Evolutionary conservation across 2,329 filamentous ascomycete genomes (phyloP).

Genomic region (Lomentospora prolificans): DNA sequence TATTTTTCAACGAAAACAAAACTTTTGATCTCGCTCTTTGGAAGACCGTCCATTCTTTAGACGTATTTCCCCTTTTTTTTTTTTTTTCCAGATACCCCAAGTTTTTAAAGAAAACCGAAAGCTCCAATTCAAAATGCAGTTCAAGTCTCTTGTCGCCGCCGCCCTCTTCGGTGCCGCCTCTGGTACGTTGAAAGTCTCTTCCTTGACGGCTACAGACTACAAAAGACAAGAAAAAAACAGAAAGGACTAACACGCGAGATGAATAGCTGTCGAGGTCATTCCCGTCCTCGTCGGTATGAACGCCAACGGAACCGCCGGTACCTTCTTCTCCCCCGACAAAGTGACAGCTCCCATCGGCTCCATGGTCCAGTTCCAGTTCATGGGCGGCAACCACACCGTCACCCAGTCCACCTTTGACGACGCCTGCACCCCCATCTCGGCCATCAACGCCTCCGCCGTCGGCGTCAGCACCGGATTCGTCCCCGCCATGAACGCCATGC

Average conservation of each 20-base stretch:
- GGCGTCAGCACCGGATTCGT: slow-evolving; percentile 62
- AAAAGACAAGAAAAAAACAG: background rate
- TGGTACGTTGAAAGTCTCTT: slow-evolving; percentile 23
- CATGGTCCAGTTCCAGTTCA: slow-evolving; percentile 59
- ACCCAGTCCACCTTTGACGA: slow-evolving; percentile 66
- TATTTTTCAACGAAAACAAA: slow-evolving; percentile 1
- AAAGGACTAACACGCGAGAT: slow-evolving; percentile 8
- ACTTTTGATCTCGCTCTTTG: background rate
- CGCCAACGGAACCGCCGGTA: slow-evolving; percentile 35
- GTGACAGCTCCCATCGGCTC: slow-evolving; percentile 56
- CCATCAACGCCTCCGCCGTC: slow-evolving; percentile 37
- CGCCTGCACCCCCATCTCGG: slow-evolving; percentile 43
- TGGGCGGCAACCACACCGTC: slow-evolving; percentile 64
- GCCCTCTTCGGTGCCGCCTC: slow-evolving; percentile 37
- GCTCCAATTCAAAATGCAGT: slow-evolving; percentile 39
- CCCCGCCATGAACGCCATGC: slow-evolving; percentile 44
- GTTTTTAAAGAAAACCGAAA: slow-evolving; percentile 10
- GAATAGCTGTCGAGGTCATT: slow-evolving; percentile 8
- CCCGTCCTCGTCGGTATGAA: slow-evolving; percentile 49
- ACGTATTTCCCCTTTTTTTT: slow-evolving; percentile 10
- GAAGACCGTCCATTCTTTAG: slow-evolving; percentile 8
- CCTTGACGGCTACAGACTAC: background rate
- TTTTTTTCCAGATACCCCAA: slow-evolving; percentile 13
- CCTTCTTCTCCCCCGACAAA: slow-evolving; percentile 57
- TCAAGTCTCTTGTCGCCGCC: slow-evolving; percentile 35